Evolutionary conservation across 2,329 filamentous ascomycete genomes (phyloP), one percentile per base, ranked within the genome.

Genomic region (Ophiocordyceps camponoti-floridani): DNA sequence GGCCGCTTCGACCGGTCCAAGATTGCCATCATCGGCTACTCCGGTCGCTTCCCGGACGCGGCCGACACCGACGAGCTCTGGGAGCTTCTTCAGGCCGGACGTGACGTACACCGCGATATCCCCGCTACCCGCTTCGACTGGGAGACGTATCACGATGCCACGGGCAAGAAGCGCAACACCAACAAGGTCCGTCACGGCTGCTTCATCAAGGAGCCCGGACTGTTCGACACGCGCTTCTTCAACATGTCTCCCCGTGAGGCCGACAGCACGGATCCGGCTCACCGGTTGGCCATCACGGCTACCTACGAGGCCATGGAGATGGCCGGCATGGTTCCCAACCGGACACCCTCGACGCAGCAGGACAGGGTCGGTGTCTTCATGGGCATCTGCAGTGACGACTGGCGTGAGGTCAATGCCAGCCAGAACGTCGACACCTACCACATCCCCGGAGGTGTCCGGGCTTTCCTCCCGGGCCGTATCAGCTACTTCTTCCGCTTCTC

Each of bases 401-500:
- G 79, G 73, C 73, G 79, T 60, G 82, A 86, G 54, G 77, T 84
- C 47, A 86, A 86, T 54, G 76, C 75, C 27, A 73, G 73, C 0
- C 77, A 86, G 59, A 74, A 84, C 50, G 74, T 85, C 30, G 79
- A 83, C 62, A 69, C 66, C 0, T 69, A 69, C 50, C 69, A 58
- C 46, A 66, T 70, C 47, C 65, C 68, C 0, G 67, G 66, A 6
- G 62, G 60, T 31, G 35, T 42, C 9, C 58, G 64, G 4, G 63
- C 62, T 14, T 67, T 67, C 38, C 10, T 44, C 14, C 43, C 43
- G 11, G 43, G 43, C 10, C 43, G 43, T 4, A 41, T 44, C 56
- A 85, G 84, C 62, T 86, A 85, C 60, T 80, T 79, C 58, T 85
- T 85, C 61, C 81, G 82, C 53, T 86, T 84, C 60, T 75, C 70